Percentiles rank a stretch among this genome's conserved stretches.
Evolutionary conservation across 306 rosid genomes (phyloP).

Genomic region (Cucurbita maxima): DNA sequence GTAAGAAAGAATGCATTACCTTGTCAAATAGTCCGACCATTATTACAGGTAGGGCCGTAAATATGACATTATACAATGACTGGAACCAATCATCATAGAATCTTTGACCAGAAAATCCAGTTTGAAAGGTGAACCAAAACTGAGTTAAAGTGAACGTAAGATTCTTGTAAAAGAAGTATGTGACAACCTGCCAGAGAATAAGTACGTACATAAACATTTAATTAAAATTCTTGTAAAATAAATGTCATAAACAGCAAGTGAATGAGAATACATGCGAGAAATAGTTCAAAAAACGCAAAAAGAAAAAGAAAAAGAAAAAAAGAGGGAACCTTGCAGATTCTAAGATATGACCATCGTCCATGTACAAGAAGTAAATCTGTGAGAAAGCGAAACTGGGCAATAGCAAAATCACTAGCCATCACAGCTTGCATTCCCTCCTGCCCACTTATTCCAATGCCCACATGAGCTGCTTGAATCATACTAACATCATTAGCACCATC

Average conservation of each 20-base stretch:
- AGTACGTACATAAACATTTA: conserved; percentile 7
- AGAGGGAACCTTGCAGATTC: conserved; percentile 80
- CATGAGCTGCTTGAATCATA: conserved; percentile 99
- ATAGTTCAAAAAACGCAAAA: background rate
- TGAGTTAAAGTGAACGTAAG: conserved; percentile 92
- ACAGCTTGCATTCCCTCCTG: conserved; percentile 99
- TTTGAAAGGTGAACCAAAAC: conserved; percentile 96
- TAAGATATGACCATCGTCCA: conserved; percentile 96
- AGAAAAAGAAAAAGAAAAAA: background rate
- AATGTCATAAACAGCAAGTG: background rate
- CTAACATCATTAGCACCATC: conserved; percentile 99
- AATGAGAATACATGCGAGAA: background rate
- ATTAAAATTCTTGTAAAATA: background rate
- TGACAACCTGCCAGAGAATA: conserved; percentile 55
- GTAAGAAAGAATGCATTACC: conserved; percentile 32
- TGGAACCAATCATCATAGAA: conserved; percentile 97
- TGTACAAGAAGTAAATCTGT: conserved; percentile 92
- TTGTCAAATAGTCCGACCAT: conserved; percentile 86
- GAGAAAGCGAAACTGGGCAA: conserved; percentile 95
- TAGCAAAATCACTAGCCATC: conserved; percentile 99
- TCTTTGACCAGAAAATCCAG: conserved; percentile 97
- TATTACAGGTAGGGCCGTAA: conserved; percentile 88
- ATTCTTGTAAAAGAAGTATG: conserved; percentile 93
- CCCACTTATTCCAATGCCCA: conserved; percentile 95
- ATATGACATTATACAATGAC: conserved; percentile 80